Evolutionary conservation across 768 basidiomycete species (phyloP).

Genomic region (Suillus subaureus): DNA sequence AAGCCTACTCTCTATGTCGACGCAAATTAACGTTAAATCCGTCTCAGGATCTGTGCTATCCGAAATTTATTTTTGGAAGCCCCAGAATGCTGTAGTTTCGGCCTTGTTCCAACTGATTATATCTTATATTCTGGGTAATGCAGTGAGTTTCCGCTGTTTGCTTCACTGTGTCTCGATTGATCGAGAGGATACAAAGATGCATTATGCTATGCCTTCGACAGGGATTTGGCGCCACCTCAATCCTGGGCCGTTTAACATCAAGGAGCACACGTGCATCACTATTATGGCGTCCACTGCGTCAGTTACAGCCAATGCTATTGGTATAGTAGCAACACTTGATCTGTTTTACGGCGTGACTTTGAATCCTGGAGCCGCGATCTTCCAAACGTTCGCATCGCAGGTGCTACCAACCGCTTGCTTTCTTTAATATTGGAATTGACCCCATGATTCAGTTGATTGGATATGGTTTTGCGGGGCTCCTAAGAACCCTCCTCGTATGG

Average conservation of each 20-base stretch:
- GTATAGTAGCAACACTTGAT: conserved; percentile 60
- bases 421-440: conserved; percentile 16
- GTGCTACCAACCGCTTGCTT: conserved; percentile 27
- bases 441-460: conserved; percentile 36
- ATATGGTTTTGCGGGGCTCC: conserved; percentile 39
- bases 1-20: not conserved
- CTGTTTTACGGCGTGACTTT: conserved; percentile 53
- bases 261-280: conserved; percentile 65
- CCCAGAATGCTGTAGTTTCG: conserved; percentile 53
- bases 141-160: conserved; percentile 43
- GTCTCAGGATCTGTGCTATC: conserved; percentile 38
- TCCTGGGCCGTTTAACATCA: conserved; percentile 64
- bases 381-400: conserved; percentile 57
- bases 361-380: conserved; percentile 52
- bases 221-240: conserved; percentile 55
- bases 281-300: conserved; percentile 64
- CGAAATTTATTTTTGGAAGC: conserved; percentile 41
- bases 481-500: conserved; percentile 52
- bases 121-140: conserved; percentile 53
- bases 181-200: conserved; percentile 13
- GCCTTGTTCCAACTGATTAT: conserved; percentile 59
- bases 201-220: conserved; percentile 15
- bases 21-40: conserved; percentile 33
- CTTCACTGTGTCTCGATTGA: not conserved
- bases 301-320: conserved; percentile 58